Conservation (phyloP, 305 asterid genomes). For the Fraxinus ornus region DNA sequence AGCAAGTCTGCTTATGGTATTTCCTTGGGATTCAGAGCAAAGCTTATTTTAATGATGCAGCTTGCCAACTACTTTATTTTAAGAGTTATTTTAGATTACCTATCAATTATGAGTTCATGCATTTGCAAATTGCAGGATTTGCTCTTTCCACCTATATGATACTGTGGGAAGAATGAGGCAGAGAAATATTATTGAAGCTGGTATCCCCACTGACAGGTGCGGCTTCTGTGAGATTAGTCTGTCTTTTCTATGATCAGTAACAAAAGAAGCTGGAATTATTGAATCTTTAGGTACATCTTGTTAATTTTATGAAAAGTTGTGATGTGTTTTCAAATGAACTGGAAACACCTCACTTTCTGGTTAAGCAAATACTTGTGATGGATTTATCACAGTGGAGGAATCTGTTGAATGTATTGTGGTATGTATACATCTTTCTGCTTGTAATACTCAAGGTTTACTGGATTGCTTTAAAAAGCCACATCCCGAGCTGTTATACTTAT, state of each 20-base stretch:
- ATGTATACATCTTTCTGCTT: neutral
- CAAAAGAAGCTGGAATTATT: slow-evolving; percentile 22
- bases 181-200: slow-evolving; percentile 23
- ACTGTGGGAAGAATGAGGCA: slow-evolving; percentile 30
- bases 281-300: slow-evolving; percentile 28
- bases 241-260: slow-evolving; percentile 24
- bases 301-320: slow-evolving; percentile 26
- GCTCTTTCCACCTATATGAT: slow-evolving; percentile 24
- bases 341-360: neutral
- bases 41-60: neutral
- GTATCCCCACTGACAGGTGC: slow-evolving; percentile 20
- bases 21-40: neutral
- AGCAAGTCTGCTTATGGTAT: neutral
- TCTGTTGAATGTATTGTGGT: neutral
- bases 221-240: slow-evolving; percentile 20
- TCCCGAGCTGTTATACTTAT: neutral
- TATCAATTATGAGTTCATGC: slow-evolving; percentile 9
- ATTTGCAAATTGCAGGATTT: slow-evolving; percentile 34
- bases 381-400: neutral
- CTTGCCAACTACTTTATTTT: neutral
- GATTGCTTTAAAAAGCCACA: neutral
- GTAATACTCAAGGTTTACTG: neutral
- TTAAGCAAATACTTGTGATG: neutral
- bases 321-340: neutral
- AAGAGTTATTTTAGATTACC: neutral